A percentile compares a stretch with the other conserved stretches of the same genome.
Evolutionary conservation across 108 stramenopile species (phyloP).

Genomic region (Pseudonitzschia delicatissima): DNA sequence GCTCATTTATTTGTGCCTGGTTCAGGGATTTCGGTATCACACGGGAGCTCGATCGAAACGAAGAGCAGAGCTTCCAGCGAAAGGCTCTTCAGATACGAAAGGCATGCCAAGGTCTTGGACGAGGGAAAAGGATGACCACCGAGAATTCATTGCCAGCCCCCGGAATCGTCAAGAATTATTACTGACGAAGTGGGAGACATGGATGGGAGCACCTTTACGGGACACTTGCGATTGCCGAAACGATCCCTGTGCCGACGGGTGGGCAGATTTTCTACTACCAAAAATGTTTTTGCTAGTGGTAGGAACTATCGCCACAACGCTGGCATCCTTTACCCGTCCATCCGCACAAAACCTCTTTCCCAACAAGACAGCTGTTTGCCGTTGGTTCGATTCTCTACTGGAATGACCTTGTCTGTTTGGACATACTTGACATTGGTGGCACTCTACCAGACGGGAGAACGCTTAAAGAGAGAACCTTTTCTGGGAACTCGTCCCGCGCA

Average conservation of each 20-base stretch:
- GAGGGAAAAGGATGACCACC: constrained; percentile 12
- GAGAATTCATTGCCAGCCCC: not conserved
- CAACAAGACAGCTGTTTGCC: not conserved
- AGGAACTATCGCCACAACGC: constrained; percentile 44
- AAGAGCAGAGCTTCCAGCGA: constrained; percentile 62
- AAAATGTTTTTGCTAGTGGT: constrained; percentile 50
- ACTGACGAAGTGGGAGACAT: constrained; percentile 67
- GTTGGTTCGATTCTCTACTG: not conserved
- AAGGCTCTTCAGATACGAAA: constrained; percentile 55
- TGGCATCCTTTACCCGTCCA: constrained; percentile 45
- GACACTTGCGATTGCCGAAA: constrained; percentile 51
- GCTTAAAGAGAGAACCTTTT: constrained; percentile 64
- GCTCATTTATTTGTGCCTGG: constrained; percentile 68
- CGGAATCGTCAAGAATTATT: constrained; percentile 43
- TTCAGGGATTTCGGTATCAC: constrained; percentile 78
- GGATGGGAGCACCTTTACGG: constrained; percentile 53
- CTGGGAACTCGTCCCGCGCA: constrained; percentile 81
- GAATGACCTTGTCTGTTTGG: constrained; percentile 50
- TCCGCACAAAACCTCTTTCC: constrained; percentile 10
- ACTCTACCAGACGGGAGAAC: constrained; percentile 53
- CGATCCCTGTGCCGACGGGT: constrained; percentile 61
- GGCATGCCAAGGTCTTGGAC: constrained; percentile 55
- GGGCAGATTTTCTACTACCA: constrained; percentile 72
- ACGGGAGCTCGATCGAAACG: constrained; percentile 52
- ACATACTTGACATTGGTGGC: constrained; percentile 44